Evolutionary conservation across 768 basidiomycete genomes (phyloP).

Genomic region (Pisolithus sp.): DNA sequence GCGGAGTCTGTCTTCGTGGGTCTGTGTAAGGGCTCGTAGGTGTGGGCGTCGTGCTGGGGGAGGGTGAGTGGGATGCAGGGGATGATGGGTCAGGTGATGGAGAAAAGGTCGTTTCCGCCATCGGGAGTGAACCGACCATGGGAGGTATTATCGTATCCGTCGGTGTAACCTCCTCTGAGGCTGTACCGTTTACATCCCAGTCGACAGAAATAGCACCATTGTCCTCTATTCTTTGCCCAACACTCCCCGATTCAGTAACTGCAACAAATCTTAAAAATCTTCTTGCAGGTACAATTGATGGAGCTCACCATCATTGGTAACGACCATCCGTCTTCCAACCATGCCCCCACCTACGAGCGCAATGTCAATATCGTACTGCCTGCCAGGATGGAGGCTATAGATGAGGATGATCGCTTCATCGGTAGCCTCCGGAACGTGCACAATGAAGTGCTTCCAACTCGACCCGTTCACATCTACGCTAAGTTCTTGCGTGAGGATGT

Average conservation of each 20-base stretch:
- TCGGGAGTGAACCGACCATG: not conserved
- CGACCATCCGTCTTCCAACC: conserved; percentile 55
- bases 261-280: not conserved
- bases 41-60: conserved; percentile 20
- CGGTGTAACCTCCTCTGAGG: not conserved
- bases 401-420: conserved; percentile 91
- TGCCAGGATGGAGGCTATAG: conserved; percentile 81
- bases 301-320: conserved; percentile 46
- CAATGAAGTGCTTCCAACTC: conserved; percentile 73
- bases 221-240: not conserved
- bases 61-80: conserved; percentile 3
- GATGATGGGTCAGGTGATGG: conserved; percentile 32
- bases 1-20: conserved; percentile 59
- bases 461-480: conserved; percentile 76
- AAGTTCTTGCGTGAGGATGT: conserved; percentile 66
- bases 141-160: not conserved
- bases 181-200: not conserved
- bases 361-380: conserved; percentile 87
- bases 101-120: not conserved
- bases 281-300: conserved; percentile 9
- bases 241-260: not conserved
- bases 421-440: conserved; percentile 69
- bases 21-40: conserved; percentile 22
- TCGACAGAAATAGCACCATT: not conserved
- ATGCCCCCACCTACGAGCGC: conserved; percentile 61